These are phyloP conservation scores for Vickermania spadyakhi DNA, from an alignment of 208 protist genomes.

Conservation along the genomic window DNA sequence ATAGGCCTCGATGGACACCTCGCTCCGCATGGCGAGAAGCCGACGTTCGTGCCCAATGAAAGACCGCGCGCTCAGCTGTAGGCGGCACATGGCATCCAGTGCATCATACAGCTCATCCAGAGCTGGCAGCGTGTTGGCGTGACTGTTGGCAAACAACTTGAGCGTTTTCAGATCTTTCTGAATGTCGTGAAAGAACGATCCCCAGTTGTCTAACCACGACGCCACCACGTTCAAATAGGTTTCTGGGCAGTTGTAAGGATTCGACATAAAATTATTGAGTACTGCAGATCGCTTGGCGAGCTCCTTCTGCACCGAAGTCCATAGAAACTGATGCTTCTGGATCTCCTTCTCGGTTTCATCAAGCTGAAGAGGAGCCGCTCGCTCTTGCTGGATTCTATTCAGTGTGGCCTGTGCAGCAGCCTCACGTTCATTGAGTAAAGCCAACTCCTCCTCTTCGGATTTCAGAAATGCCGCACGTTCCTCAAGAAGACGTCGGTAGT, in stretches of 20 bases:
- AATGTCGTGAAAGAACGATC: slow-evolving; percentile 26
- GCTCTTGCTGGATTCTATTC: too few species aligned
- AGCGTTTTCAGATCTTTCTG: slow-evolving; percentile 24
- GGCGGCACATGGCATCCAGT: slow-evolving; percentile 47
- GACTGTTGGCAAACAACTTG: slow-evolving; percentile 12
- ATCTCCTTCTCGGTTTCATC: neutral
- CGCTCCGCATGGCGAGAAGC: slow-evolving; percentile 28
- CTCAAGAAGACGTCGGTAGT: neutral
- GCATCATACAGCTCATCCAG: slow-evolving; percentile 34
- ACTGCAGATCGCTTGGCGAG: slow-evolving; percentile 35
- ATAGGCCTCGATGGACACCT: slow-evolving; percentile 47
- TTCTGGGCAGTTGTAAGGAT: slow-evolving; percentile 36
- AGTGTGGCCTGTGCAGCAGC: neutral
- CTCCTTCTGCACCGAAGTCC: slow-evolving; percentile 21
- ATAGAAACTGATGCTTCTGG: neutral
- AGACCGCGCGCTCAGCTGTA: slow-evolving; percentile 66
- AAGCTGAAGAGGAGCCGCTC: neutral
- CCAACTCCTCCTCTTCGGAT: neutral
- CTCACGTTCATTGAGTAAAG: neutral
- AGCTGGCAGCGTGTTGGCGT: slow-evolving; percentile 13
- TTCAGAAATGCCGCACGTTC: neutral
- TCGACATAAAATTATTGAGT: slow-evolving; percentile 31
- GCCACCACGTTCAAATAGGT: slow-evolving; percentile 34
- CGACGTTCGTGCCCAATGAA: slow-evolving; percentile 59
- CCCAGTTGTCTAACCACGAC: slow-evolving; percentile 54